Percentiles rank a stretch among this genome's conserved stretches.
phyloP scores from a whole-genome alignment of 1,284 basidiomycete genomes.

The Cryptococcus sp. region DNA sequence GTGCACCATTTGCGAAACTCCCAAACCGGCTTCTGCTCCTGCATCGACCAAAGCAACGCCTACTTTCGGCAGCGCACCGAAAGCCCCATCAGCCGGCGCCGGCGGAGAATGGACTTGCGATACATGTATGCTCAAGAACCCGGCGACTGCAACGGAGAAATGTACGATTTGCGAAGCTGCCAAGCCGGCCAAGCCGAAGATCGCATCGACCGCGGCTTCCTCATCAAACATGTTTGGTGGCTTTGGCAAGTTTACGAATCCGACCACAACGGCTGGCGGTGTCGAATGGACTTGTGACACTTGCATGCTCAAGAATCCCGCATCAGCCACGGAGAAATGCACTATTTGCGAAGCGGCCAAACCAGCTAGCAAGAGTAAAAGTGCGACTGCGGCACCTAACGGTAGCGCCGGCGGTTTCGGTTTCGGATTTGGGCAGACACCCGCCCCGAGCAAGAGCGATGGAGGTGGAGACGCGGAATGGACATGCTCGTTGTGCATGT shows the following conservation, averaged over 20 bases:
- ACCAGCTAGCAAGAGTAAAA: background rate
- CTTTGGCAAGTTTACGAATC: no score
- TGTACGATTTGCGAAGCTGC: conserved; percentile 61
- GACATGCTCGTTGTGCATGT: conserved; percentile 58
- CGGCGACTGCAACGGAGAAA: conserved; percentile 55
- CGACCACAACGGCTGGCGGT: conserved; percentile 2
- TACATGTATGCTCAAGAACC: conserved; percentile 58
- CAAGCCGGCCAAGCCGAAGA: conserved; percentile 38
- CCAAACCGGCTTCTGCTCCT: conserved; percentile 32
- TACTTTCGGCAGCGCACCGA: background rate
- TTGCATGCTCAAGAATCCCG: conserved; percentile 58
- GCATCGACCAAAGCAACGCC: conserved; percentile 1
- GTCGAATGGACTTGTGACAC: conserved; percentile 56
- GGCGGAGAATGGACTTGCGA: conserved; percentile 56
- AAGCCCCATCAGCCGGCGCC: conserved; percentile 9
- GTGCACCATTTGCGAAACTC: conserved; percentile 59
- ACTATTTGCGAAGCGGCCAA: conserved; percentile 58
- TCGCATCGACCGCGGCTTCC: background rate
- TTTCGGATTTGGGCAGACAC: background rate
- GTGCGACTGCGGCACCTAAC: background rate
- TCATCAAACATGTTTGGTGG: background rate
- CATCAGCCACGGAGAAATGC: conserved; percentile 57
- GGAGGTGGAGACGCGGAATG: conserved; percentile 43
- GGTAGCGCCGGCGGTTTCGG: conserved; percentile 9
- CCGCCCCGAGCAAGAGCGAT: background rate